Conservation (phyloP, 257 asterid genomes). For the Coffea eugenioides region DNA sequence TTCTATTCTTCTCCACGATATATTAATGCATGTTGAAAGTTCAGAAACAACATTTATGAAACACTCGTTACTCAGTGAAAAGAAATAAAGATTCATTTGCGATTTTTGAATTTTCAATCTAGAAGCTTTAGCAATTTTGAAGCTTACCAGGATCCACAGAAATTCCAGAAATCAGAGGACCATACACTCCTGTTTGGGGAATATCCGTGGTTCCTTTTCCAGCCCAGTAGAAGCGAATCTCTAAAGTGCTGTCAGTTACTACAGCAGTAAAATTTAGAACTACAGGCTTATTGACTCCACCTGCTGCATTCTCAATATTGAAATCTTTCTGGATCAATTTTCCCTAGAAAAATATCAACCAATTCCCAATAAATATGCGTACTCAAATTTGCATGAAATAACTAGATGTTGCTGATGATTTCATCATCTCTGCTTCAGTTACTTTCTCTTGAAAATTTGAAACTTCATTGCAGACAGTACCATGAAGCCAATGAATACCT, state of each 20-base stretch:
- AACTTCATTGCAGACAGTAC: not conserved
- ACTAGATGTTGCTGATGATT: too few relatives aligned
- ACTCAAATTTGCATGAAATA: not conserved
- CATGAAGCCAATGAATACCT: constrained; percentile 23
- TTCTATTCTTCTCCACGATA: not conserved
- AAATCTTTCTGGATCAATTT: constrained; percentile 58
- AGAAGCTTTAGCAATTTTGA: constrained; percentile 1
- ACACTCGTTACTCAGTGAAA: not conserved
- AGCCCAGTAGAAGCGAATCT: constrained; percentile 36
- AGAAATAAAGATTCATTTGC: not conserved
- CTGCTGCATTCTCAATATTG: constrained; percentile 72
- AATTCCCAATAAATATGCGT: not conserved
- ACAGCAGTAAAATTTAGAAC: constrained; percentile 40
- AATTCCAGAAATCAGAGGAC: constrained; percentile 39
- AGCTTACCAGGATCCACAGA: constrained; percentile 33
- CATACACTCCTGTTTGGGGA: constrained; percentile 26
- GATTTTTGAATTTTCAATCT: not conserved
- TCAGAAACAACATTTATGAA: not conserved
- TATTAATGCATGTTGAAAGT: not conserved
- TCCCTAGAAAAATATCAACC: constrained; percentile 42
- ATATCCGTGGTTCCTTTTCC: constrained; percentile 31
- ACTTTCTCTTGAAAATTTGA: not conserved
- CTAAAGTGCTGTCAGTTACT: constrained; percentile 48
- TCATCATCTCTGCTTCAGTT: not conserved
- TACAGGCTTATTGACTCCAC: constrained; percentile 60